Percentiles rank a stretch among this genome's conserved stretches.
Conservation (phyloP, 768 basidiomycete species). For the Sarcomyxa edulis region DNA sequence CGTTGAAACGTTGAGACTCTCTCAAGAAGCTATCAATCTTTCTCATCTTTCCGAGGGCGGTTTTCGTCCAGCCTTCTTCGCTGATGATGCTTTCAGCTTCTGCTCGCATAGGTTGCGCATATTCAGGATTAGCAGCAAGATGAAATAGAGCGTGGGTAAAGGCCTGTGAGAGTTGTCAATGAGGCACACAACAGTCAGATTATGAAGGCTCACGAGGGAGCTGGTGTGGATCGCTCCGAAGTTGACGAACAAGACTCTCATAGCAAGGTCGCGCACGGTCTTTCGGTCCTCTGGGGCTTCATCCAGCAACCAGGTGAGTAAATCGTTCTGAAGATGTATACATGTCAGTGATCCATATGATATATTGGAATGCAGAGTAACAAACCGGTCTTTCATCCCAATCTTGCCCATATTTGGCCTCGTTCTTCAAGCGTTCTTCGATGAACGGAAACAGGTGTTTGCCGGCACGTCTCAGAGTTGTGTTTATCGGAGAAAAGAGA, state of each 20-base stretch:
- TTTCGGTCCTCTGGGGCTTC: slow-evolving; percentile 6
- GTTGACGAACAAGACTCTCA: slow-evolving; percentile 22
- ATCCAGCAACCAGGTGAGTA: slow-evolving; percentile 26
- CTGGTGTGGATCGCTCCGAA: slow-evolving; percentile 27
- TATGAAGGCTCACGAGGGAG: slow-evolving; percentile 1
- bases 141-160: slow-evolving; percentile 28
- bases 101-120: slow-evolving; percentile 24
- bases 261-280: slow-evolving; percentile 7
- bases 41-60: slow-evolving; percentile 25
- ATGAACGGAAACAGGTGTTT: slow-evolving; percentile 19
- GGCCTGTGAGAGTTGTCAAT: slow-evolving; percentile 15
- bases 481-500: slow-evolving; percentile 14
- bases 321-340: slow-evolving; percentile 5
- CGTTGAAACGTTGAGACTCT: slow-evolving; percentile 28
- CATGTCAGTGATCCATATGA: neutral
- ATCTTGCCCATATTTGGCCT: slow-evolving; percentile 16
- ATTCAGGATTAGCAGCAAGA: slow-evolving; percentile 26
- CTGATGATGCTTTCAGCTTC: slow-evolving; percentile 30
- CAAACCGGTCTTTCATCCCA: slow-evolving; percentile 23
- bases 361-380: neutral
- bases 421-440: slow-evolving; percentile 16
- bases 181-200: neutral
- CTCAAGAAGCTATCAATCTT: slow-evolving; percentile 36
- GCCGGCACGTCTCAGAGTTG: slow-evolving; percentile 11
- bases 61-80: slow-evolving; percentile 26